Evolutionary conservation across 1,284 basidiomycete genomes (phyloP).

Genomic region (Malassezia cuniculi): DNA sequence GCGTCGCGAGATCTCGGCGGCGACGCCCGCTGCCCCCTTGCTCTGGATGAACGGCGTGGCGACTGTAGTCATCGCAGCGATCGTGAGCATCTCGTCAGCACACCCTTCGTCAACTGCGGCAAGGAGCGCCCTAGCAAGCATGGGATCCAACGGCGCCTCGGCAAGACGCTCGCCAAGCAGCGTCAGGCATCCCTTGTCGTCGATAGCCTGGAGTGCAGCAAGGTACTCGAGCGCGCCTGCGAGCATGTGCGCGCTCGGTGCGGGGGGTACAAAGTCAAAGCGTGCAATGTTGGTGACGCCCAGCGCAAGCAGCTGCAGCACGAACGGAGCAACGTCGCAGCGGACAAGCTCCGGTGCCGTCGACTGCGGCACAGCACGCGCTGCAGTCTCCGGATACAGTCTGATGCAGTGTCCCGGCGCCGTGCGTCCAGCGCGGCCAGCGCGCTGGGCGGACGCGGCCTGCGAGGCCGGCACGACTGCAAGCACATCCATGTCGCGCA

Average conservation of each 20-base stretch:
- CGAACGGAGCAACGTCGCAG: slow-evolving; percentile 70
- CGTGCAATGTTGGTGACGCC: slow-evolving; percentile 67
- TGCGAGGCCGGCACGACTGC: slow-evolving; percentile 41
- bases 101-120: slow-evolving; percentile 69
- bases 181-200: slow-evolving; percentile 49
- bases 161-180: slow-evolving; percentile 51
- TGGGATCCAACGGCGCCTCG: slow-evolving; percentile 52
- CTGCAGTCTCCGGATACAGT: slow-evolving; percentile 62
- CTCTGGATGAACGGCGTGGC: slow-evolving; percentile 25
- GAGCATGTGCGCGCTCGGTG: slow-evolving; percentile 71
- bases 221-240: slow-evolving; percentile 63
- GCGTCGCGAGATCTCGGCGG: slow-evolving; percentile 62
- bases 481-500: slow-evolving; percentile 42
- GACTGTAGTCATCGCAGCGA: slow-evolving; percentile 79
- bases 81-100: slow-evolving; percentile 82
- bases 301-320: slow-evolving; percentile 81
- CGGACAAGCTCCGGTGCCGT: slow-evolving; percentile 81
- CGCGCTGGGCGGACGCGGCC: slow-evolving; percentile 45
- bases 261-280: slow-evolving; percentile 77
- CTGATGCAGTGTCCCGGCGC: slow-evolving; percentile 80
- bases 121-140: slow-evolving; percentile 55
- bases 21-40: slow-evolving; percentile 11
- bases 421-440: slow-evolving; percentile 47
- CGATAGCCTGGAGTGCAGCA: slow-evolving; percentile 49
- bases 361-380: slow-evolving; percentile 54